Conservation (phyloP, 768 basidiomycete genomes). For the Myochromella boudieri region DNA sequence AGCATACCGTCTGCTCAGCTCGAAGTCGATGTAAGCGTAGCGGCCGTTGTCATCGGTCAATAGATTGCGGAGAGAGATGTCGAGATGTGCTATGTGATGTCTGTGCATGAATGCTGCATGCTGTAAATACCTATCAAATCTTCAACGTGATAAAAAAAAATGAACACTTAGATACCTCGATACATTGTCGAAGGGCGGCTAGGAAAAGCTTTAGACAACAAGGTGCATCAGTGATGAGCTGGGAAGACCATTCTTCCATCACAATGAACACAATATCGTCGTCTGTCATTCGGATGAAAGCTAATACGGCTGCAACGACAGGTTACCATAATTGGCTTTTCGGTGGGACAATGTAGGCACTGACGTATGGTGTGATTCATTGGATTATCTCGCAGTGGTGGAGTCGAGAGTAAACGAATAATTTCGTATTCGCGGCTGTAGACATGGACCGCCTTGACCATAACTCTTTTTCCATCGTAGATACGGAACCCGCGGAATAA, state of each 20-base stretch:
- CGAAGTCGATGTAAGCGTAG: constrained; percentile 77
- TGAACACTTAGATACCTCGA: constrained; percentile 48
- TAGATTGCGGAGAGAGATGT: constrained; percentile 70
- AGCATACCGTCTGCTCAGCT: constrained; percentile 59
- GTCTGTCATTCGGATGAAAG: constrained; percentile 52
- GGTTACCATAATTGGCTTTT: constrained; percentile 9
- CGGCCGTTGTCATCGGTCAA: constrained; percentile 62
- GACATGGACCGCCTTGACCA: constrained; percentile 69
- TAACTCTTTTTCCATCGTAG: constrained; percentile 49
- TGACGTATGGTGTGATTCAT: constrained; percentile 79
- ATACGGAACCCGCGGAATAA: constrained; percentile 66
- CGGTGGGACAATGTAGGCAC: constrained; percentile 24
- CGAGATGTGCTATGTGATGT: constrained; percentile 65
- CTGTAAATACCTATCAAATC: constrained; percentile 31
- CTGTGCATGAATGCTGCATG: constrained; percentile 72
- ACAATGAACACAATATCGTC: constrained; percentile 66
- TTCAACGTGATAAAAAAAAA: not conserved
- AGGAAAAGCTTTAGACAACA: constrained; percentile 55
- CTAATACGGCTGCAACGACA: constrained; percentile 53
- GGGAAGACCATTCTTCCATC: constrained; percentile 80
- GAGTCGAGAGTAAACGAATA: constrained; percentile 53
- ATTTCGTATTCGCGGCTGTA: constrained; percentile 63
- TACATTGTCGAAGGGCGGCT: constrained; percentile 59
- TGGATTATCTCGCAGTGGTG: constrained; percentile 52
- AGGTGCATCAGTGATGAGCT: constrained; percentile 52